phyloP scores from a whole-genome alignment of 192 early-diverging fungal species.

The Podila horticola region DNA sequence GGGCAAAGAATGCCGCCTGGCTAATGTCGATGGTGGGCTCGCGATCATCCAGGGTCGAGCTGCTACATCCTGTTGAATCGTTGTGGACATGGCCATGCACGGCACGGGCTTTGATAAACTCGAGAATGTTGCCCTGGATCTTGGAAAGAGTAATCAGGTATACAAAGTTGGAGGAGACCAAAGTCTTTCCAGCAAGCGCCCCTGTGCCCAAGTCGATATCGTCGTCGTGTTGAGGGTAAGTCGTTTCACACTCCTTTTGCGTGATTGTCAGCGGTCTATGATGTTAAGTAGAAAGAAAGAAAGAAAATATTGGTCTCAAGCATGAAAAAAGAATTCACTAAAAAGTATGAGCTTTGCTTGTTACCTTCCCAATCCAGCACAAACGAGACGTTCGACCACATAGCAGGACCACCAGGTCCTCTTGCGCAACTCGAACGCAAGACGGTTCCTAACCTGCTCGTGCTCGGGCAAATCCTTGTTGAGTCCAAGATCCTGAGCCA shows the following conservation, averaged over 20 bases:
- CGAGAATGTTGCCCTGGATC: slow-evolving; percentile 42
- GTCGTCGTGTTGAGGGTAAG: slow-evolving; percentile 53
- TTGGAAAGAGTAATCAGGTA: slow-evolving; percentile 38
- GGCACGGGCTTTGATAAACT: slow-evolving; percentile 24
- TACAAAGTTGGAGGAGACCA: slow-evolving; percentile 23
- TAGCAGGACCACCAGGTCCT: slow-evolving; percentile 85
- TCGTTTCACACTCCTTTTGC: slow-evolving; percentile 63
- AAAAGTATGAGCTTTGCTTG: neutral
- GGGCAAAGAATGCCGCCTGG: slow-evolving; percentile 14
- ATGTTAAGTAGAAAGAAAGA: too few relatives aligned
- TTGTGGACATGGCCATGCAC: too few relatives aligned
- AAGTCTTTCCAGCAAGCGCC: neutral
- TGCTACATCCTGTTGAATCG: too few relatives aligned
- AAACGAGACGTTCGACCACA: slow-evolving; percentile 73
- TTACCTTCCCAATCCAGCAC: slow-evolving; percentile 74
- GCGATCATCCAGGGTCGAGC: too few relatives aligned
- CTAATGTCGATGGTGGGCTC: slow-evolving; percentile 22
- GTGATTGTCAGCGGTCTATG: slow-evolving; percentile 61
- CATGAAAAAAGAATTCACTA: slow-evolving; percentile 23
- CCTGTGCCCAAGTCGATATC: neutral
- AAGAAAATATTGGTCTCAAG: neutral
- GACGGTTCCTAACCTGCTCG: slow-evolving; percentile 63
- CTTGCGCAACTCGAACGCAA: slow-evolving; percentile 62
- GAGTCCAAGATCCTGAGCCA: slow-evolving; percentile 79
- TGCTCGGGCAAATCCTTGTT: slow-evolving; percentile 65